Evolutionary conservation across 495 filamentous ascomycete species (phyloP), one percentile per base, ranked within the genome.

Genomic region (Ramalina intermedia): DNA sequence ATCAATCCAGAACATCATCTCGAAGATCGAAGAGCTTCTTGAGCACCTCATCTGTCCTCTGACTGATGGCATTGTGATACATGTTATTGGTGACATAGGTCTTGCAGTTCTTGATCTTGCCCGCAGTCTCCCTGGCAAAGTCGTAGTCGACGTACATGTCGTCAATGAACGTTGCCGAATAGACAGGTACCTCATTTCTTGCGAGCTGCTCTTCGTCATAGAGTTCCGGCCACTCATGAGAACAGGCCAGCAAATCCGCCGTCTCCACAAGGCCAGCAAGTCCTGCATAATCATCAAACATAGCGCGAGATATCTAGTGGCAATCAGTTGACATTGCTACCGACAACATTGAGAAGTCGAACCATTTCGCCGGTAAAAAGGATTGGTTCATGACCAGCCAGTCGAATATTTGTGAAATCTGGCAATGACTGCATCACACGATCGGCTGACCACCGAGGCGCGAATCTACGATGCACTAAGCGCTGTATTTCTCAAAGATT

Each of bases 121-220:
- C 62, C 12, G 85, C 87, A 23, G 89, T 91, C 53, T 79, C 80
- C 48, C 75, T 66, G 0, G 84, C 75, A 9, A 87, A 62, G 21
- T 80, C 80, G 53, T 74, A 84, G 53, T 90, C 80, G 27, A 96
- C 90, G 56, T 94, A 96, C 88, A 96, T 95, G 62, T 96, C 90
- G 48, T 96, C 85, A 1, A 86, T 58, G 50, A 80, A 96, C n/a
- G 73, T 80, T 0, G 84, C 85, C 6, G 86, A 81, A 55, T 93
- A 96, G 0, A 96, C 84, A 0, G 91, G 89, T 0, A 96, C 87
- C 51, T 82, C 69, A 57, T 96, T 96, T 53, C 75, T 70, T 6
- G 70, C 72, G 17, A 95, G 70, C 58, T 85, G 79, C 8, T 69
- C 71, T 50, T 78, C 70, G 57, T 91, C 76, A 58, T 94, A 96